Base-by-base conservation (phyloP, 768 basidiomycete species). In the Suillus decipiens region DNA sequence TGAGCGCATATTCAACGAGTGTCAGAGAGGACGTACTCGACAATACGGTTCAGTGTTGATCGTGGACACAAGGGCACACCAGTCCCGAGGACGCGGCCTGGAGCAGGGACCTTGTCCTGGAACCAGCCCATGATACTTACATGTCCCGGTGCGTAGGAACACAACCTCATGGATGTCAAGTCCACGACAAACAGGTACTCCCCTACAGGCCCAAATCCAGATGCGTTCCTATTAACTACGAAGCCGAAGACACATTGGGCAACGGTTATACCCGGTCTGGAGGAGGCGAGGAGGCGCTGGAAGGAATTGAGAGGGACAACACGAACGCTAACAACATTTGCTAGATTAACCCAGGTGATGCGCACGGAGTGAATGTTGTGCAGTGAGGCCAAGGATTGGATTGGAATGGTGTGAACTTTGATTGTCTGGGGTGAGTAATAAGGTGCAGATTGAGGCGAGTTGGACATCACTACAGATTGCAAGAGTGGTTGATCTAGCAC, bases 121-220 rank as follows among this genome's bases (percentile, higher is more conserved):
- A 90, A 89, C 78, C 82, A 86, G 8, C 91, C 92, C 75, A 89
- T 79, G 31, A 92, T 76, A 60, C 77, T 83, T 6, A 81, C 85
- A 68, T 90, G 87, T 0, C 84, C 83, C 0, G 84, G 82, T 0
- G 86, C 84, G 64, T 89, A 89, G 15, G 80, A 73, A 61, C 83
- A 87, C 2, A 78, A 43, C 61, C 84, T 81, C 39, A 87, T 70
- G 2, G 86, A 83, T 19, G 75, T 73, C 31, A 86, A 60, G 66
- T 93, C 91, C 19, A 84, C 72, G 3, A 80, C 82, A 62, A 86
- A 87, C 8, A 87, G 74, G 64, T 85, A 81, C 69, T 91, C 90
- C 47, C 89, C 89, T 1, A 77, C 70, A 1, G 79, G 69, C 19
- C 70, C 68, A 63, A 88, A 88, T 0, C 88, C 89, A 1, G 80